Conservation (phyloP, 75 land plant species). For the Pseudotsuga menziesii region DNA sequence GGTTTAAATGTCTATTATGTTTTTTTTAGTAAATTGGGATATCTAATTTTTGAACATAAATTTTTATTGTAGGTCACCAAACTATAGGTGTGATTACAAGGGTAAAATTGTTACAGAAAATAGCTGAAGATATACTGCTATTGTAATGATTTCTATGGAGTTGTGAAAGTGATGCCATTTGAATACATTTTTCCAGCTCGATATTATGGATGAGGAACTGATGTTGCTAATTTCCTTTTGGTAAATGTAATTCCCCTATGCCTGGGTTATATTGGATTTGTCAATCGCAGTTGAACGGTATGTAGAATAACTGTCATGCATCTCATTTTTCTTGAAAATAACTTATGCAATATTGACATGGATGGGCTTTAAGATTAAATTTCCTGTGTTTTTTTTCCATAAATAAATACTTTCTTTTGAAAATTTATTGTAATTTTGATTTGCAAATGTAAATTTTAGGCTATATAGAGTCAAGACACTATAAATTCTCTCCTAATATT, state of each 20-base stretch:
- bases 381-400: neutral
- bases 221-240: slow-evolving; percentile 89
- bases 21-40: neutral
- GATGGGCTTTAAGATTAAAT: neutral
- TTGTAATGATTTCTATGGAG: neutral
- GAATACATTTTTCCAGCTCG: slow-evolving; percentile 43
- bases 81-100: slow-evolving; percentile 96
- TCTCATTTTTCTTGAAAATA: neutral
- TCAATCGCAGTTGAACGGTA: slow-evolving; percentile 96
- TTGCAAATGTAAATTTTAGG: neutral
- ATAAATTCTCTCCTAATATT: neutral
- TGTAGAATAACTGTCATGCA: neutral
- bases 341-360: neutral
- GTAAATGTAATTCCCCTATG: slow-evolving; percentile 88
- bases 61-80: slow-evolving; percentile 54
- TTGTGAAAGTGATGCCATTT: neutral
- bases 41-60: slow-evolving; percentile 4
- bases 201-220: slow-evolving; percentile 99
- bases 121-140: neutral
- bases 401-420: neutral
- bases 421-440: neutral
- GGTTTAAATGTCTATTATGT: neutral
- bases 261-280: slow-evolving; percentile 92
- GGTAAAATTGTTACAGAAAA: slow-evolving; percentile 29
- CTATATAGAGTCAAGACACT: neutral